Conservation (phyloP, 345 rosid species). For the Arabidopsis thaliana region DNA sequence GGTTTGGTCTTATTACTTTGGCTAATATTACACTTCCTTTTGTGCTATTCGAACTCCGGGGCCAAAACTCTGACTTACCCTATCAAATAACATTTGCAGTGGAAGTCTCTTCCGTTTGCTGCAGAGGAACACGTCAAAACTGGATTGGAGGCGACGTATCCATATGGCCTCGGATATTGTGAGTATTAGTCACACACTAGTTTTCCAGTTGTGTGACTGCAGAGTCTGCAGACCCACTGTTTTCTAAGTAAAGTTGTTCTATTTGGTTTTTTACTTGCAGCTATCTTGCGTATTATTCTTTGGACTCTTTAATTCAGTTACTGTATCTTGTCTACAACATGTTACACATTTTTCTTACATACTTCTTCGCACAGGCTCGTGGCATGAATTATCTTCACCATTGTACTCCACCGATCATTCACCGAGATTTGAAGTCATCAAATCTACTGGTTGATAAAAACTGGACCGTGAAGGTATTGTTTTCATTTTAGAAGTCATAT, state of each 20-base stretch:
- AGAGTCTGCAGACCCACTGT: not conserved
- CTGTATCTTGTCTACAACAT: constrained; percentile 11
- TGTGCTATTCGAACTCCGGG: not conserved
- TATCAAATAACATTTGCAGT: constrained; percentile 53
- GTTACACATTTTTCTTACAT: constrained; percentile 18
- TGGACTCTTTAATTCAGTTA: not conserved
- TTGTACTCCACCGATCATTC: constrained; percentile 91
- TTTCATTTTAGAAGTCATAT: not conserved
- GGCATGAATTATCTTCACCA: constrained; percentile 95
- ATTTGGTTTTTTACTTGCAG: constrained; percentile 7
- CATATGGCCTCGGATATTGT: constrained; percentile 92
- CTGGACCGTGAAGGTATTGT: constrained; percentile 90
- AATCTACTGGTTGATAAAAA: constrained; percentile 91
- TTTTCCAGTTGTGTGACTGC: constrained; percentile 3
- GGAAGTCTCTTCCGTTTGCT: constrained; percentile 95
- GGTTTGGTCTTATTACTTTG: constrained; percentile 55
- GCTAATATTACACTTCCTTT: constrained; percentile 10
- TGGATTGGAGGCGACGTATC: constrained; percentile 88
- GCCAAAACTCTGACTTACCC: constrained; percentile 26
- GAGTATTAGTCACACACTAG: constrained; percentile 44
- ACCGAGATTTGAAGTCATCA: constrained; percentile 96
- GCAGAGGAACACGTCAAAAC: constrained; percentile 74
- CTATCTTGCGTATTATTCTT: constrained; percentile 5
- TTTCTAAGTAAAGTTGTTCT: constrained; percentile 19
- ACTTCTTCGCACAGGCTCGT: constrained; percentile 56